Base-by-base conservation (phyloP, 192 early-diverging fungal genomes). In the Nowakowskiella sp. region DNA sequence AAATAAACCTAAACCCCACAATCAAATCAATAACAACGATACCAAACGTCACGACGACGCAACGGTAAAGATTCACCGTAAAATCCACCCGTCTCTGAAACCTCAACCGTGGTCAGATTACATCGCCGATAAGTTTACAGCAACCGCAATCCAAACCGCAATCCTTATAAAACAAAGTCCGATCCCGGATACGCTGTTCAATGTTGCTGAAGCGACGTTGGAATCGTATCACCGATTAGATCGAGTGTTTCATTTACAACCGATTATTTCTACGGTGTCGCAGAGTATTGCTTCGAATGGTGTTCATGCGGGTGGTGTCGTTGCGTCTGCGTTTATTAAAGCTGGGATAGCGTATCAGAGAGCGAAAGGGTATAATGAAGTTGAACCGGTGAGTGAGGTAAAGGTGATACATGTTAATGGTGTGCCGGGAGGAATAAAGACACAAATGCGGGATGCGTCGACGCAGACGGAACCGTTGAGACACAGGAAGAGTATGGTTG, bases 331-430 rank as follows among this genome's bases (percentile, higher is more conserved):
- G 19, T 49, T 60, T 1, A 61, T 72, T 7, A 55, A 52, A 44
- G 65, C 70, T 5, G 62, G 58, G 5, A 49, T 72, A 6, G 70
- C 70, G 7, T 72, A 72, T 45, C 64, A 66, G 29, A 51, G 44
- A 32, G 55, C 67, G 16, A 61, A 61, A 4, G 45, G 56, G n/a
- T 57, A 63, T 36, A 31, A 47, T 26, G 67, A 69, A 23, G n/a
- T 56, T 3, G 44, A 69, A n/a, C n/a, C n/a, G n/a, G n/a, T n/a
- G n/a, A n/a, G n/a, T n/a, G n/a, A n/a, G n/a, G n/a, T n/a, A n/a
- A n/a, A n/a, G n/a, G n/a, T n/a, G n/a, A n/a, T n/a, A n/a, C n/a
- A n/a, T n/a, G n/a, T n/a, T n/a, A n/a, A n/a, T n/a, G n/a, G n/a
- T n/a, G n/a, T n/a, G n/a, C n/a, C n/a, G n/a, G n/a, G n/a, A n/a